phyloP scores from a whole-genome alignment of 768 basidiomycete species.

The Calocera cornea region DNA sequence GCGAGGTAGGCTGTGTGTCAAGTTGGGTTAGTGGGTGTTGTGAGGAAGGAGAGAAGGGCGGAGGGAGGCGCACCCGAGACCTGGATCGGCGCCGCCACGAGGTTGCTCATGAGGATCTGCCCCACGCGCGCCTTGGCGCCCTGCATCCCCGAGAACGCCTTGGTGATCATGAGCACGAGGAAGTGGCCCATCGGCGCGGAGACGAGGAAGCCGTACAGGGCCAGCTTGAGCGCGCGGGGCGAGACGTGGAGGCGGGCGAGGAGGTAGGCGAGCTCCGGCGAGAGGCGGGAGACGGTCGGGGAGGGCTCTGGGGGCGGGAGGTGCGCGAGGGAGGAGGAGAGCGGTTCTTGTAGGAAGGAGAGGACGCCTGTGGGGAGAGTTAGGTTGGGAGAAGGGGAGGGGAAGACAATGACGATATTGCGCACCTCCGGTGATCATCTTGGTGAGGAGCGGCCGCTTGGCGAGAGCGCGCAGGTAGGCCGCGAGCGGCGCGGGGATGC shows the following conservation, averaged over 20 bases:
- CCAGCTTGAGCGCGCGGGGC: constrained; percentile 68
- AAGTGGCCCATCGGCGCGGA: constrained; percentile 71
- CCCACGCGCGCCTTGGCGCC: constrained; percentile 47
- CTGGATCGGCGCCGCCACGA: constrained; percentile 66
- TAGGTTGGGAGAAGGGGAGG: background rate
- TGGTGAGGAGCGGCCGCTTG: constrained; percentile 61
- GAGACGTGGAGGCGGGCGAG: constrained; percentile 44
- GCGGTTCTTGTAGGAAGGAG: constrained; percentile 57
- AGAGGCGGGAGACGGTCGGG: constrained; percentile 36
- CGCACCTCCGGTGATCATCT: constrained; percentile 59
- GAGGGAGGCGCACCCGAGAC: constrained; percentile 34
- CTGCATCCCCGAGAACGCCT: constrained; percentile 60
- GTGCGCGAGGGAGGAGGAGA: constrained; percentile 58
- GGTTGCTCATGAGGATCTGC: constrained; percentile 63
- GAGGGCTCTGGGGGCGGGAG: constrained; percentile 31
- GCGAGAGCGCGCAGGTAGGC: constrained; percentile 58
- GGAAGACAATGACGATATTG: constrained; percentile 1
- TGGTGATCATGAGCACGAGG: constrained; percentile 60
- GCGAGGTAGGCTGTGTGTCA: constrained; percentile 51
- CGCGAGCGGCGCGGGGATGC: constrained; percentile 35
- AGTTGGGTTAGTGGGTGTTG: background rate
- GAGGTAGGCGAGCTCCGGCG: constrained; percentile 37
- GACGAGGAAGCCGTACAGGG: constrained; percentile 65
- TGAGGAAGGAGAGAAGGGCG: background rate
- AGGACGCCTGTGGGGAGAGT: constrained; percentile 24